These are phyloP conservation scores for Sugiyamaella smithiae DNA, from an alignment of 805 yeast species.

Conservation along the genomic window DNA sequence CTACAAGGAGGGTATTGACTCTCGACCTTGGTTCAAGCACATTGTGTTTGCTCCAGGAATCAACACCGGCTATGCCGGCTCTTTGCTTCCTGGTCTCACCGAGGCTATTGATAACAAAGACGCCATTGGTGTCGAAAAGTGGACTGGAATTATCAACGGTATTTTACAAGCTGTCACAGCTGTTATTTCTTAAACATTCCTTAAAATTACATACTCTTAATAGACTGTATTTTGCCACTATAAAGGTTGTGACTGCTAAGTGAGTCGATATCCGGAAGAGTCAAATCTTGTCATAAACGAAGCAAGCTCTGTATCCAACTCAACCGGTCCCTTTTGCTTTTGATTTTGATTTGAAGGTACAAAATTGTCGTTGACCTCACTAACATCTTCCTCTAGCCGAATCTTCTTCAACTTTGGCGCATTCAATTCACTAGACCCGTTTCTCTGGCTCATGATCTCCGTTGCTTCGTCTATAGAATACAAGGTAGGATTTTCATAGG, in stretches of 20 bases:
- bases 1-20: slow-evolving; percentile 46
- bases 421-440: too few species aligned
- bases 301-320: too few species aligned
- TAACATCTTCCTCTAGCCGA: too few species aligned
- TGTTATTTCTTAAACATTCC: not conserved
- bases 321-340: too few species aligned
- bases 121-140: slow-evolving; percentile 36
- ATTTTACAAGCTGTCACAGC: slow-evolving; percentile 14
- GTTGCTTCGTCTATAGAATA: not conserved
- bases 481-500: slow-evolving; percentile 9
- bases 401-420: too few species aligned
- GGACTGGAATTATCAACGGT: slow-evolving; percentile 38
- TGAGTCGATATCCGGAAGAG: too few species aligned
- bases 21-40: slow-evolving; percentile 57
- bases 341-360: too few species aligned
- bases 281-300: too few species aligned
- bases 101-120: slow-evolving; percentile 54
- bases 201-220: too few species aligned
- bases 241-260: too few species aligned
- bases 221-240: not conserved
- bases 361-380: too few species aligned
- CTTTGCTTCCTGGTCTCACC: slow-evolving; percentile 51
- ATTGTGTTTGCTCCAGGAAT: slow-evolving; percentile 57
- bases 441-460: too few species aligned
- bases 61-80: slow-evolving; percentile 61